Evolutionary conservation across 352 stramenopile species (phyloP).

Genomic region (Thalassiosira allenii): DNA sequence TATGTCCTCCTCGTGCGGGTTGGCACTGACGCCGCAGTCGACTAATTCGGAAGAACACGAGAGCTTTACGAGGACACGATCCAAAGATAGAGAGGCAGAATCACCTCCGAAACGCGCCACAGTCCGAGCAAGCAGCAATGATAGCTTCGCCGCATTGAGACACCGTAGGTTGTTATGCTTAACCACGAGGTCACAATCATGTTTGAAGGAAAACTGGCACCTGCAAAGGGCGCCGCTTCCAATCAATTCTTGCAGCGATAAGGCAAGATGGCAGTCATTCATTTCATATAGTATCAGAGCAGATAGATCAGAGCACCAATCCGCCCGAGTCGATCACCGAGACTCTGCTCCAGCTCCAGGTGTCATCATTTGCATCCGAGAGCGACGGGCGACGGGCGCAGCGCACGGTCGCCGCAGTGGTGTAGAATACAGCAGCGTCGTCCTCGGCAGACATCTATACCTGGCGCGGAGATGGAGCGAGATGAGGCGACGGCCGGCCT

Average conservation of each 20-base stretch:
- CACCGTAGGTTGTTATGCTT: not conserved
- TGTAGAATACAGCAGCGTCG: too few relatives aligned
- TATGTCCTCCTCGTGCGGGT: not conserved
- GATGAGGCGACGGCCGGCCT: too few relatives aligned
- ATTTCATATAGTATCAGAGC: too few relatives aligned
- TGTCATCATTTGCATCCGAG: too few relatives aligned
- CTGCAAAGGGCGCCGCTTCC: not conserved
- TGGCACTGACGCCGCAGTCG: not conserved
- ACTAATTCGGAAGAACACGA: not conserved
- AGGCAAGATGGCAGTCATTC: too few relatives aligned
- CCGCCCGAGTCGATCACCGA: too few relatives aligned
- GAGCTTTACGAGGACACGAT: constrained; percentile 5
- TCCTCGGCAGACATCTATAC: too few relatives aligned
- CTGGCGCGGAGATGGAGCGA: too few relatives aligned
- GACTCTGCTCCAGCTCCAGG: too few relatives aligned
- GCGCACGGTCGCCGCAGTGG: too few relatives aligned
- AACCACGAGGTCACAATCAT: not conserved
- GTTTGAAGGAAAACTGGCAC: not conserved
- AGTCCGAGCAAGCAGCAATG: not conserved
- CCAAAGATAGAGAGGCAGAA: not conserved
- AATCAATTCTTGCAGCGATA: constrained; percentile 7
- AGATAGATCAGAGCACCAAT: too few relatives aligned
- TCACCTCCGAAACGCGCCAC: not conserved
- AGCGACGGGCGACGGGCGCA: too few relatives aligned
- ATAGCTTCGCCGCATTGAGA: constrained; percentile 18